Base-by-base conservation (phyloP, 805 yeast species). In the Candida arabinofermentans region DNA sequence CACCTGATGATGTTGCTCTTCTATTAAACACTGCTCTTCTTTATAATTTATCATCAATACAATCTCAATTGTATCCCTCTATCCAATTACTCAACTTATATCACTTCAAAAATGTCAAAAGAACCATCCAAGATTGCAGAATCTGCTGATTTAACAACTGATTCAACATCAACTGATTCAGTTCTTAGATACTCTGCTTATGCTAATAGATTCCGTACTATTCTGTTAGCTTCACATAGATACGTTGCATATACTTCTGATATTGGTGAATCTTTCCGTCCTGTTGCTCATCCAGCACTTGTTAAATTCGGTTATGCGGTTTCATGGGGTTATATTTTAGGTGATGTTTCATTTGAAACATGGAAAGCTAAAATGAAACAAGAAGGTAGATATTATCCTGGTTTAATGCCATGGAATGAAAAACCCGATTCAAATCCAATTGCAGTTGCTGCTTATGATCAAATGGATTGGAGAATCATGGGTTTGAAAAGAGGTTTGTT, bases 181-280 rank as follows among this genome's bases (percentile, higher is more conserved):
- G 47, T 54, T 5, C 19, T 83, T 36, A 78, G 95, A 72, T 86
- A 86, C 57, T 87, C 91, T 4, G 95, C 91, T 8, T 86, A 86
- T 60, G 89, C 90, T 46, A 81, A 81, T 59, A 66, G 95, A 54
- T 57, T 83, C 36, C 69, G 89, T 58, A 83, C 89, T 8, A 80
- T 86, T 44, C 67, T 84, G 36, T 51, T 71, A 38, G 87, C 93
- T 5, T 76, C 90, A 13, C 91, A 83, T 57, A 66, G 95, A 53
- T 86, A 86, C 55, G 86, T 86, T 21, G 95, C 95, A 1, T 86
- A 86, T 62, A 85, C 95, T 2, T 83, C 90, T 0, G 95, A 86
- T 58, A 79, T 86, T 52, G 95, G 95, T 24, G 95, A 86, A 57
- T 82, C 90, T 9, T 86, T 86, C 65, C 71, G 95, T 40, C 93